Conservation (phyloP, 2,329 filamentous ascomycete species). For the Calonectria ilicicola region DNA sequence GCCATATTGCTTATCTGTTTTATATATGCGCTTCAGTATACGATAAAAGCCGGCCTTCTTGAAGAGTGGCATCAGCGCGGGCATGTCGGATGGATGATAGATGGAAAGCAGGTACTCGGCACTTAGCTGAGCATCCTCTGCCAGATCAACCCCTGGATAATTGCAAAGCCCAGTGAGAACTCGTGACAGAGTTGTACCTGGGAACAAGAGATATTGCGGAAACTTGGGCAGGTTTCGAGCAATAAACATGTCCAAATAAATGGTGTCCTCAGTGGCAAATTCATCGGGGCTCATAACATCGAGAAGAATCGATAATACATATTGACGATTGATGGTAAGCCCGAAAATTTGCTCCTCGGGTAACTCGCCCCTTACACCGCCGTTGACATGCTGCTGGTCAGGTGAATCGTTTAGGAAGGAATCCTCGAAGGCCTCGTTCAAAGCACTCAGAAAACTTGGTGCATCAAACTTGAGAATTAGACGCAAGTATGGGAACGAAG, state of each 20-base stretch:
- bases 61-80: slow-evolving; percentile 81
- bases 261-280: slow-evolving; percentile 84
- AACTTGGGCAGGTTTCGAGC: slow-evolving; percentile 96
- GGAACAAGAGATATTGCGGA: slow-evolving; percentile 92
- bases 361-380: slow-evolving; percentile 61
- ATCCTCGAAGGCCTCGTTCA: slow-evolving; percentile 98
- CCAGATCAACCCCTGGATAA: slow-evolving; percentile 83
- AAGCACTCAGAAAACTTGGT: slow-evolving; percentile 90
- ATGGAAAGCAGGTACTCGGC: slow-evolving; percentile 94
- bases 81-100: slow-evolving; percentile 88
- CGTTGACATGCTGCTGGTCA: slow-evolving; percentile 68
- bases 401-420: slow-evolving; percentile 87
- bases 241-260: slow-evolving; percentile 99
- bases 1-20: slow-evolving; percentile 81
- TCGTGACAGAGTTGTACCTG: slow-evolving; percentile 85
- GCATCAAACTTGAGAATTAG: slow-evolving; percentile 90
- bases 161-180: slow-evolving; percentile 86
- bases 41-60: slow-evolving; percentile 87
- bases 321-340: slow-evolving; percentile 87
- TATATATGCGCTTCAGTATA: slow-evolving; percentile 91
- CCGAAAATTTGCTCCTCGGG: slow-evolving; percentile 76
- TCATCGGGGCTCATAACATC: slow-evolving; percentile 87
- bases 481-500: slow-evolving; percentile 86
- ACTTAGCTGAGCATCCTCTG: slow-evolving; percentile 96
- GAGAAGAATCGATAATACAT: slow-evolving; percentile 88